A percentile compares a stretch with the other conserved stretches of the same genome.
Conservation (phyloP, 2,329 filamentous ascomycete genomes). For the Teratosphaeriaceae sp. region DNA sequence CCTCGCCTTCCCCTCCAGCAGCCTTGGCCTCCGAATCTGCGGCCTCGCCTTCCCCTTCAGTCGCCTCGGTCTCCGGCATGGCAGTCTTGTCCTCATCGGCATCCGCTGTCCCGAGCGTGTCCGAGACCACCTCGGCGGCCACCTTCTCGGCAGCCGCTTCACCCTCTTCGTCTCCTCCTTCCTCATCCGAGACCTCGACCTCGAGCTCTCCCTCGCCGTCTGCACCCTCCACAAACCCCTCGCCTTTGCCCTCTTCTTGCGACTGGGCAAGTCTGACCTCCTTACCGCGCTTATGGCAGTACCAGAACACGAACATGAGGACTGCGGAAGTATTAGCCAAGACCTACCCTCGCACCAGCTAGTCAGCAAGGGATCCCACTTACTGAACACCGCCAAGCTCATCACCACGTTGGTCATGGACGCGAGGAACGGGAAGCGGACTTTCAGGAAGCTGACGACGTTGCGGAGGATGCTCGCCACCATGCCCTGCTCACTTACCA, state of each 20-base stretch:
- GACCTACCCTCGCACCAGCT: not conserved
- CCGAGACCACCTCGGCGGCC: not conserved
- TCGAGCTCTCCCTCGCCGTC: slow-evolving; percentile 11
- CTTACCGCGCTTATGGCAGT: slow-evolving; percentile 90
- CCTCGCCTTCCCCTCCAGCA: not conserved
- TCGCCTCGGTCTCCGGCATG: not conserved
- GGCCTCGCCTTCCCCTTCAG: not conserved
- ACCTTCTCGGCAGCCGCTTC: slow-evolving; percentile 4
- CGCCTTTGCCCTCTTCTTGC: slow-evolving; percentile 10
- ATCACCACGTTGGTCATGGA: slow-evolving; percentile 81
- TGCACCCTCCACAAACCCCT: slow-evolving; percentile 11
- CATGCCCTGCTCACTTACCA: slow-evolving; percentile 82
- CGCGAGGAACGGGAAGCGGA: slow-evolving; percentile 83
- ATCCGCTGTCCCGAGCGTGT: not conserved
- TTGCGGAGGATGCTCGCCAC: slow-evolving; percentile 77
- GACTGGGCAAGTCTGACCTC: slow-evolving; percentile 63
- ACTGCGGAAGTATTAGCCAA: slow-evolving; percentile 45
- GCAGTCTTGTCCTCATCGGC: not conserved
- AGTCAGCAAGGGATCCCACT: slow-evolving; percentile 31
- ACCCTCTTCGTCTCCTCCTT: slow-evolving; percentile 13
- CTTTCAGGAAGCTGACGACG: slow-evolving; percentile 83
- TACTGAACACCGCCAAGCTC: slow-evolving; percentile 81
- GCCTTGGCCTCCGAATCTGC: not conserved
- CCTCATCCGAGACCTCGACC: slow-evolving; percentile 17
- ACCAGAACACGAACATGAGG: slow-evolving; percentile 92